These are phyloP conservation scores for Zea luxurians DNA, from an alignment of 176 grass and related monocot genomes.

Conservation along the genomic window DNA sequence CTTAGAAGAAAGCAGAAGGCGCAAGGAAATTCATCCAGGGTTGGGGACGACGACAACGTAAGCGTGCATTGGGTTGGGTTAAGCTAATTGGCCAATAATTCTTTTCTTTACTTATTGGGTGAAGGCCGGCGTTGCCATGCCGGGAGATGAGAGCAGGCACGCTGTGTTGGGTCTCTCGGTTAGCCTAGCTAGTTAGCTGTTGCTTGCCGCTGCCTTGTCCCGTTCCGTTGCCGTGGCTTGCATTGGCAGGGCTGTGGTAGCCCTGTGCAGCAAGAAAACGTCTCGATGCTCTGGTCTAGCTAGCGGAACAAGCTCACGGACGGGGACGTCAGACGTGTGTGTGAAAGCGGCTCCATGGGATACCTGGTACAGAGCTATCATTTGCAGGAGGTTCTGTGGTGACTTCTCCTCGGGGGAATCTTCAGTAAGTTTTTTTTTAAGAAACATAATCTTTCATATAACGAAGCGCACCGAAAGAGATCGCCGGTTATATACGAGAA, in stretches of 20 bases:
- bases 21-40: background rate
- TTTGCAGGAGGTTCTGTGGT: conserved; percentile 21
- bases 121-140: conserved; percentile 34
- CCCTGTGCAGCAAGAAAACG: conserved; percentile 37
- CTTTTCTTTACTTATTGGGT: conserved; percentile 90
- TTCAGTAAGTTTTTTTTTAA: background rate
- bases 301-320: background rate
- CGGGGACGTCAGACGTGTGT: conserved; percentile 13
- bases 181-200: background rate
- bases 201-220: conserved; percentile 18
- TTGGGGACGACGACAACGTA: too few relatives aligned
- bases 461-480: too few relatives aligned
- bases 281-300: conserved; percentile 8
- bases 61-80: conserved; percentile 17
- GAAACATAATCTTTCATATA: too few relatives aligned
- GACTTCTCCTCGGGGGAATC: background rate
- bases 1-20: background rate
- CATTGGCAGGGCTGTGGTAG: conserved; percentile 2
- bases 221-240: conserved; percentile 51
- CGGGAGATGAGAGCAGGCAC: background rate
- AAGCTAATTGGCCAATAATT: conserved; percentile 58
- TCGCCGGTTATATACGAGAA: too few relatives aligned
- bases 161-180: conserved; percentile 1
- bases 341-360: conserved; percentile 24
- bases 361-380: background rate